phyloP scores from a whole-genome alignment of 331 rosid species.

The Quercus phellos region DNA sequence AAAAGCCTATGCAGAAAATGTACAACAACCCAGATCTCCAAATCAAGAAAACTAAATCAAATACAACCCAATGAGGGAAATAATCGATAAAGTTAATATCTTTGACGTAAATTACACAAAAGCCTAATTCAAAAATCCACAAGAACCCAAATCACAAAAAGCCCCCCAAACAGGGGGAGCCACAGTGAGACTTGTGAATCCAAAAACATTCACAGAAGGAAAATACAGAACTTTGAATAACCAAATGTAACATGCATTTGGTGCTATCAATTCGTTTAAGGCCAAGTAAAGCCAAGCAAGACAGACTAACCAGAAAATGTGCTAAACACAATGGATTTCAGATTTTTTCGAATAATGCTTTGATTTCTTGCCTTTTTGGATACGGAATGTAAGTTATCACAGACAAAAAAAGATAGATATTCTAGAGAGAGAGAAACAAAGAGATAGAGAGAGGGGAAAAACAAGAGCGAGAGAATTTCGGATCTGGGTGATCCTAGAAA shows the following conservation, averaged over 20 bases:
- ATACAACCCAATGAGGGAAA: background rate
- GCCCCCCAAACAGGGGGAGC: background rate
- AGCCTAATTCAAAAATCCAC: constrained; percentile 4
- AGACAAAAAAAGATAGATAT: constrained; percentile 12
- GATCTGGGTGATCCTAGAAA: constrained; percentile 35
- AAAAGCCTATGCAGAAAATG: background rate
- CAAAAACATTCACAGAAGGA: background rate
- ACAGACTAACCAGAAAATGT: background rate
- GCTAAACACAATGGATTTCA: background rate
- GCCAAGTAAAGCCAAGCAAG: constrained; percentile 20
- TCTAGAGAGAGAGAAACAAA: constrained; percentile 10
- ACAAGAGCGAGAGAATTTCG: constrained; percentile 13
- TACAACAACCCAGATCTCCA: constrained; percentile 12
- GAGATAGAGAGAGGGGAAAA: constrained; percentile 9
- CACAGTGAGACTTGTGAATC: background rate
- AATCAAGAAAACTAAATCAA: background rate
- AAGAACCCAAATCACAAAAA: constrained; percentile 5
- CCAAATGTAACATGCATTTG: constrained; percentile 14
- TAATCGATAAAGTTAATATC: background rate
- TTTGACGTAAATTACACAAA: background rate
- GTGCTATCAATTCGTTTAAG: constrained; percentile 13
- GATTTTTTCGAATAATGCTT: background rate
- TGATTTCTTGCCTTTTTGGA: constrained; percentile 15
- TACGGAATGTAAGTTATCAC: constrained; percentile 23
- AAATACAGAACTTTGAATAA: constrained; percentile 15